These are phyloP conservation scores for Metarhizium humberi DNA, from an alignment of 2,329 filamentous ascomycete species.

Conservation along the genomic window DNA sequence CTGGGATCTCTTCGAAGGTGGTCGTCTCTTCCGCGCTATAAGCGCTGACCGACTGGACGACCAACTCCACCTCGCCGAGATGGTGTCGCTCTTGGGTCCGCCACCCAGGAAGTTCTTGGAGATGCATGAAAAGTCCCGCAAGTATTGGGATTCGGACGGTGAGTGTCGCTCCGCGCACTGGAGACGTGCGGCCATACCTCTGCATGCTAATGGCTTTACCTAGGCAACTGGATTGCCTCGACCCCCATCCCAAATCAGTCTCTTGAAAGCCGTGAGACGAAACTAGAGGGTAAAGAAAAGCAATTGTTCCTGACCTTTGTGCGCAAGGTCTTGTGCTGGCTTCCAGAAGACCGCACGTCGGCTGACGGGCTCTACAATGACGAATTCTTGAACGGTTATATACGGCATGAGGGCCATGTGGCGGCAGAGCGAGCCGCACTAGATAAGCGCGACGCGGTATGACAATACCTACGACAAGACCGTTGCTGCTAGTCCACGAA, in stretches of 20 bases:
- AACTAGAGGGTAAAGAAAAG: constrained; percentile 14
- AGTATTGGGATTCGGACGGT: constrained; percentile 16
- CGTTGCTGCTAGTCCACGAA: too few relatives aligned
- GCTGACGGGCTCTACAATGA: constrained; percentile 14
- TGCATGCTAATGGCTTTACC: background rate
- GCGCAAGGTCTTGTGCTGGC: constrained; percentile 15
- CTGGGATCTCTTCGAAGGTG: constrained; percentile 23
- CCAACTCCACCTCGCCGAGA: constrained; percentile 22
- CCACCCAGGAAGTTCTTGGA: constrained; percentile 24
- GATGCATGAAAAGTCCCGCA: constrained; percentile 12
- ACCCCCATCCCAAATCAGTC: constrained; percentile 17
- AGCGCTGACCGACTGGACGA: constrained; percentile 13
- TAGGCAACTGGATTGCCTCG: constrained; percentile 18
- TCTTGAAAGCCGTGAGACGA: constrained; percentile 13
- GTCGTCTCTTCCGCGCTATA: constrained; percentile 17
- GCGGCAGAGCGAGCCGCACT: too few relatives aligned
- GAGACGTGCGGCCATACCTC: background rate
- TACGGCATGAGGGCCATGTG: too few relatives aligned
- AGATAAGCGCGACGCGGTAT: too few relatives aligned
- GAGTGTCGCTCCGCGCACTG: background rate
- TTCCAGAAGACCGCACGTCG: constrained; percentile 16
- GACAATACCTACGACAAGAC: too few relatives aligned
- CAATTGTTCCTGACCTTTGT: constrained; percentile 12
- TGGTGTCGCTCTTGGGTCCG: constrained; percentile 27
- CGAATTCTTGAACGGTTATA: constrained; percentile 5